Evolutionary conservation across 2,329 filamentous ascomycete species (phyloP).

Genomic region (Fusarium pseudograminearum): DNA sequence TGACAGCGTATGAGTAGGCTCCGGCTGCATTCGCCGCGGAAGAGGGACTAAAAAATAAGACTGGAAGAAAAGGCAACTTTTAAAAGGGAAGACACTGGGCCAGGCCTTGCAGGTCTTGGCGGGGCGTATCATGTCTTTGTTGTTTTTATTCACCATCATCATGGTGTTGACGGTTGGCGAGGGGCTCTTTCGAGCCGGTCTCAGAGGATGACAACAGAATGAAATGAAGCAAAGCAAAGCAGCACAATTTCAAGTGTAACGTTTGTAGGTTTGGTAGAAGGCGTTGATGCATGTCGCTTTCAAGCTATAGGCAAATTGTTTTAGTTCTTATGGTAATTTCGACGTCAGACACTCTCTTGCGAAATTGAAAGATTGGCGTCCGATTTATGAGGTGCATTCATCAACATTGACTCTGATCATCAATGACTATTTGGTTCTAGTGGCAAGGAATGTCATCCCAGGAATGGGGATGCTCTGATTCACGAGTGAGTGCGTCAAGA

Average conservation of each 20-base stretch:
- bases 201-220: slow-evolving; percentile 8
- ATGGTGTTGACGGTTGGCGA: slow-evolving; percentile 8
- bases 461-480: background rate
- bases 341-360: slow-evolving; percentile 2
- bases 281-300: slow-evolving; percentile 18
- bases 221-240: background rate
- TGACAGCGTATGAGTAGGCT: slow-evolving; percentile 31
- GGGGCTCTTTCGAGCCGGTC: background rate
- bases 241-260: slow-evolving; percentile 1
- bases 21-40: background rate
- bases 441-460: background rate
- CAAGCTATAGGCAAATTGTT: slow-evolving; percentile 15
- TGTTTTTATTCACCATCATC: background rate
- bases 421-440: background rate
- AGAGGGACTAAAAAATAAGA: slow-evolving; percentile 12
- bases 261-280: slow-evolving; percentile 7
- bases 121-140: slow-evolving; percentile 3
- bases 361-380: background rate
- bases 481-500: background rate
- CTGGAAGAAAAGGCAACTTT: slow-evolving; percentile 34
- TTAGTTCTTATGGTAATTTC: slow-evolving; percentile 16
- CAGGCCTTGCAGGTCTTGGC: background rate
- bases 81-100: slow-evolving; percentile 6
- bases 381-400: background rate
- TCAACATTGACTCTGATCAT: background rate